phyloP scores from a whole-genome alignment of 371 early-diverging fungal species.

The Syncephalis fuscata region DNA sequence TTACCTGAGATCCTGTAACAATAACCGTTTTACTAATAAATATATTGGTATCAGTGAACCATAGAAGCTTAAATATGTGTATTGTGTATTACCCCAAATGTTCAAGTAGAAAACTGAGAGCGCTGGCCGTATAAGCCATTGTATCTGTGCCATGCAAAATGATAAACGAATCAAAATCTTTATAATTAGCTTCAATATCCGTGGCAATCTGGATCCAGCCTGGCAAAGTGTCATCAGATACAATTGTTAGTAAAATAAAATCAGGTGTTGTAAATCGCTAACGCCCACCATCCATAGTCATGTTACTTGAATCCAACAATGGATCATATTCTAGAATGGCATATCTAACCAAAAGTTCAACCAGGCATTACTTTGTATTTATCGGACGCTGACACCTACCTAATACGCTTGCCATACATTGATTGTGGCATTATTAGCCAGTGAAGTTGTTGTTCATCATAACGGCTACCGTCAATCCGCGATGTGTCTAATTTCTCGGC shows the following conservation, averaged over 20 bases:
- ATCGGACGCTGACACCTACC: too few relatives aligned
- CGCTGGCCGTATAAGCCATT: slow-evolving; percentile 88
- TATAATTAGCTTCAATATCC: slow-evolving; percentile 88
- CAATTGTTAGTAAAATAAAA: slow-evolving; percentile 5
- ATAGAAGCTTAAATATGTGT: background rate
- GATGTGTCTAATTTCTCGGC: slow-evolving; percentile 9
- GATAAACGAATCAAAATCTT: slow-evolving; percentile 83
- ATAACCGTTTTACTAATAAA: slow-evolving; percentile 79
- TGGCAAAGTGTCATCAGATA: slow-evolving; percentile 5
- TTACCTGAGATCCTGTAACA: slow-evolving; percentile 80
- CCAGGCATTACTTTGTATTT: too few relatives aligned
- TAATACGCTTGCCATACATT: slow-evolving; percentile 79
- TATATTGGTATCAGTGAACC: background rate
- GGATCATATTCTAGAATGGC: slow-evolving; percentile 88
- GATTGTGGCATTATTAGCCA: slow-evolving; percentile 84
- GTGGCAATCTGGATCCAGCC: slow-evolving; percentile 94
- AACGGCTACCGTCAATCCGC: slow-evolving; percentile 10
- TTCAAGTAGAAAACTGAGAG: slow-evolving; percentile 91
- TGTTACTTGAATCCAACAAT: slow-evolving; percentile 86
- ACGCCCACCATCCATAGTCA: slow-evolving; percentile 67
- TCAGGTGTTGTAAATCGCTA: background rate
- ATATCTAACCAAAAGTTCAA: too few relatives aligned
- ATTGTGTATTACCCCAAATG: slow-evolving; percentile 45
- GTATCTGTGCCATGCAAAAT: slow-evolving; percentile 91
- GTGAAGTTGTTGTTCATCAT: slow-evolving; percentile 8